Percentiles rank a stretch among this genome's conserved stretches.
phyloP scores from a whole-genome alignment of 2,329 filamentous ascomycete species.

The Colletotrichum sp. region DNA sequence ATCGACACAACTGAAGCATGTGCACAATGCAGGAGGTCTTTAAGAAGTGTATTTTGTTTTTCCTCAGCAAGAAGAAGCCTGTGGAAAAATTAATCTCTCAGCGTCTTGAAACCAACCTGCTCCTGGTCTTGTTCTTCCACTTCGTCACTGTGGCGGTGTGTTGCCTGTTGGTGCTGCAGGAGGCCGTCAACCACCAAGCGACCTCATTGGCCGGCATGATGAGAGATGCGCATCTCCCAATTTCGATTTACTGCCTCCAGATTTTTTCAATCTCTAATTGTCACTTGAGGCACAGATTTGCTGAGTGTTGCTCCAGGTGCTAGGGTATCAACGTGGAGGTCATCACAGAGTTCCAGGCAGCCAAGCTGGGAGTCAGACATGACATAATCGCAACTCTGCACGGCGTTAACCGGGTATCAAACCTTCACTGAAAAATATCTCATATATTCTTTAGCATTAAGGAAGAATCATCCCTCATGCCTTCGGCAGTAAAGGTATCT shows the following conservation, averaged over 20 bases:
- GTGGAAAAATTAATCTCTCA: fast-evolving
- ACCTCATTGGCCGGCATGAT: neutral
- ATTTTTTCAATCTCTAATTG: neutral
- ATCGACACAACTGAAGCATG: too few species aligned
- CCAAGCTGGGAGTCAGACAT: neutral
- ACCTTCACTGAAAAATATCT: neutral
- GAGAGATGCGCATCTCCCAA: neutral
- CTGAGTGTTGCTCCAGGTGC: neutral
- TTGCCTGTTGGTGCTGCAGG: neutral
- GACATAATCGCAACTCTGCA: neutral
- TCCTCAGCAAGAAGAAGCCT: neutral
- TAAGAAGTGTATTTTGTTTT: neutral
- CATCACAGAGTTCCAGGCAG: neutral
- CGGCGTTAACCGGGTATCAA: fast-evolving
- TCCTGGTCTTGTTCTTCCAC: neutral
- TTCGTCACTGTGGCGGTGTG: neutral
- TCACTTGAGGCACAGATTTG: neutral
- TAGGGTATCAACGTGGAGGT: neutral
- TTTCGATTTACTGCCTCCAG: neutral
- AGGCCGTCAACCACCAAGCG: neutral
- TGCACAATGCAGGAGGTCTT: neutral
- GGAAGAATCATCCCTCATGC: neutral
- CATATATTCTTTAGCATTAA: neutral
- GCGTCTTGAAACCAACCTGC: neutral
- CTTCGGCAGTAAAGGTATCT: neutral